Percentiles rank a stretch among this genome's conserved stretches.
Evolutionary conservation across 2,329 filamentous ascomycete species (phyloP).

Genomic region (Penicillium sp.): DNA sequence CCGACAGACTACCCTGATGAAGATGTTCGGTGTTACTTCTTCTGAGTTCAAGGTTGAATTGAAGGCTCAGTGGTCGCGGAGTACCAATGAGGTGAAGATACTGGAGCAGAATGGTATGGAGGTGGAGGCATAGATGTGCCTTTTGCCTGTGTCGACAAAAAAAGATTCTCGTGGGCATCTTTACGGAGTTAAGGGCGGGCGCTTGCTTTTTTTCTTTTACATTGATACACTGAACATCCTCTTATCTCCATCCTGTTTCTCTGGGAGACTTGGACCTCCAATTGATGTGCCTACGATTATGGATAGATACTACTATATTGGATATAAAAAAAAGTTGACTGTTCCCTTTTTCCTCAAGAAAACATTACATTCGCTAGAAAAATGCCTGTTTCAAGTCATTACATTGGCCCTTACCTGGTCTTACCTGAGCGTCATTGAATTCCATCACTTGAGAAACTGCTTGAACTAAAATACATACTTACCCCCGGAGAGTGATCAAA

Average conservation of each 20-base stretch:
- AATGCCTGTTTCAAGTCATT: slow-evolving; percentile 25
- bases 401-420: slow-evolving; percentile 43
- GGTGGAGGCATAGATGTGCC: slow-evolving; percentile 34
- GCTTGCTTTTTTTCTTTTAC: slow-evolving; percentile 25
- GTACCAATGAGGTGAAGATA: slow-evolving; percentile 41
- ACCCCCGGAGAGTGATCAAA: slow-evolving; percentile 25
- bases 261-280: slow-evolving; percentile 15
- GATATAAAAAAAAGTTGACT: slow-evolving; percentile 18
- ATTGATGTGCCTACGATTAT: slow-evolving; percentile 36
- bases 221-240: slow-evolving; percentile 23
- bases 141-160: slow-evolving; percentile 15
- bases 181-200: slow-evolving; percentile 39
- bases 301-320: slow-evolving; percentile 26
- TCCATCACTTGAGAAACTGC: slow-evolving; percentile 20
- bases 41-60: slow-evolving; percentile 85
- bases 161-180: slow-evolving; percentile 36
- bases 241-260: slow-evolving; percentile 18
- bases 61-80: slow-evolving; percentile 60
- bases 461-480: slow-evolving; percentile 48
- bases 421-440: slow-evolving; percentile 36
- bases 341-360: neutral
- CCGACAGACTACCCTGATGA: slow-evolving; percentile 87
- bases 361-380: slow-evolving; percentile 9
- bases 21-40: slow-evolving; percentile 87
- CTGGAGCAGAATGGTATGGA: slow-evolving; percentile 45